Evolutionary conservation across 1,284 basidiomycete species (phyloP).

Genomic region (Taiwanofungus camphoratus): DNA sequence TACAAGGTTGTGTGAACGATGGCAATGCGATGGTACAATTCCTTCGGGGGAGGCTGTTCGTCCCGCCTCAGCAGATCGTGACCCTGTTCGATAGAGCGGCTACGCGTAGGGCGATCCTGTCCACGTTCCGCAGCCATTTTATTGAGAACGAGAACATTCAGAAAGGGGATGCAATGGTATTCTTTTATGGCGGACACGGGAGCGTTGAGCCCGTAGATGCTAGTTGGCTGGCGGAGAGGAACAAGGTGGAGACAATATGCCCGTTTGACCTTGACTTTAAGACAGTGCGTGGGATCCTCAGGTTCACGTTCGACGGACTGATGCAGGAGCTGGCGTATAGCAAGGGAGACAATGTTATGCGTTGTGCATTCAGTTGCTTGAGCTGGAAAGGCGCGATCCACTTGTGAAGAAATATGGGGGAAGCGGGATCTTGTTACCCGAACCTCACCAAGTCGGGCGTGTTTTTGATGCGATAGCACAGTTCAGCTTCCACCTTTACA

Average conservation of each 20-base stretch:
- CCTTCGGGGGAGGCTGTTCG: not conserved
- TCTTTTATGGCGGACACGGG: slow-evolving; percentile 1
- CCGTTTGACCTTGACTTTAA: not conserved
- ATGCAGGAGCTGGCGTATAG: not conserved
- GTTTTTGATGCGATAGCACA: not conserved
- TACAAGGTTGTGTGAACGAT: not conserved
- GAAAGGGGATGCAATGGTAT: slow-evolving; percentile 1
- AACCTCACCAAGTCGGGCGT: not conserved
- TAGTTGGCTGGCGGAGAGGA: not conserved
- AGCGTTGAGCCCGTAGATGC: not conserved
- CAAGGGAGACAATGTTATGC: not conserved
- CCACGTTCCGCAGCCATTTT: not conserved
- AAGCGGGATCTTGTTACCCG: not conserved
- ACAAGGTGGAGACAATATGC: not conserved
- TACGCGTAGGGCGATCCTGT: not conserved
- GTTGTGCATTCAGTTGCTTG: not conserved
- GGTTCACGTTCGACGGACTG: not conserved
- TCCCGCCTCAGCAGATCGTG: not conserved
- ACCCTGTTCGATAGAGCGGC: not conserved
- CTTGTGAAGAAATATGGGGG: not conserved
- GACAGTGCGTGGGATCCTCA: not conserved
- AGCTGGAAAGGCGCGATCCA: not conserved
- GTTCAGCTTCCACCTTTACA: slow-evolving; percentile 3
- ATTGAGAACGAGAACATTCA: not conserved
- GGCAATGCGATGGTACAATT: not conserved